Base-by-base conservation (phyloP, 305 asterid genomes). In the Ilex paraguariensis region DNA sequence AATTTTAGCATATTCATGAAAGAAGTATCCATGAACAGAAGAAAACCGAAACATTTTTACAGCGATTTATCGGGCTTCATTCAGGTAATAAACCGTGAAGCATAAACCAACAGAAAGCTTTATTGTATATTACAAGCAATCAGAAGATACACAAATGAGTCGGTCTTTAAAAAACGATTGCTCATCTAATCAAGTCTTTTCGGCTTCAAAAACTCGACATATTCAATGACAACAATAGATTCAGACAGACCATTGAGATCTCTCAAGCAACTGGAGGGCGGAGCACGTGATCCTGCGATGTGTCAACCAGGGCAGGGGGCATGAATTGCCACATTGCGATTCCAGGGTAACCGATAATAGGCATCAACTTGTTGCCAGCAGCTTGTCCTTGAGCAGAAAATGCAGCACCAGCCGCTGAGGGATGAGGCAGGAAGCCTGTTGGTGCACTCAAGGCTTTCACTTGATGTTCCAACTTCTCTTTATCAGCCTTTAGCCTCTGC, bases 271-370 rank as follows among this genome's bases (percentile, higher is more conserved):
- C 81, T 15, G 81, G 81, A 53, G 81, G 81, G 28, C 66, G 81
- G 60, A 71, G 81, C 28, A 76, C 74, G 17, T 76, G 81, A 62
- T 76, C 81, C 60, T 64, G 77, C 13, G 81, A 76, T 11, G 77
- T 76, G 62, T 76, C 81, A 31, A 76, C 72, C 15, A 65, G 59
- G 48, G 77, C 63, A 53, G 81, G 77, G 53, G 73, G 81, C 77
- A 76, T 72, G 69, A 76, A 76, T 65, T 76, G 81, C 81, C 81
- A 76, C 81, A 76, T 72, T 1, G 77, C 72, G 61, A 76, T 54
- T 11, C 81, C 73, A n/a, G 77, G 77, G 65, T 76, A 76, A 15
- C 77, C 66, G 46, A 76, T 44, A 50, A 72, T 17, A 17, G 81
- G 81, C 74, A 76, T 65, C 62, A 76, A 53, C 59, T 76, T 76